These are phyloP conservation scores for Trichoderma gracile DNA, from an alignment of 2,329 filamentous ascomycete genomes.

Conservation along the genomic window DNA sequence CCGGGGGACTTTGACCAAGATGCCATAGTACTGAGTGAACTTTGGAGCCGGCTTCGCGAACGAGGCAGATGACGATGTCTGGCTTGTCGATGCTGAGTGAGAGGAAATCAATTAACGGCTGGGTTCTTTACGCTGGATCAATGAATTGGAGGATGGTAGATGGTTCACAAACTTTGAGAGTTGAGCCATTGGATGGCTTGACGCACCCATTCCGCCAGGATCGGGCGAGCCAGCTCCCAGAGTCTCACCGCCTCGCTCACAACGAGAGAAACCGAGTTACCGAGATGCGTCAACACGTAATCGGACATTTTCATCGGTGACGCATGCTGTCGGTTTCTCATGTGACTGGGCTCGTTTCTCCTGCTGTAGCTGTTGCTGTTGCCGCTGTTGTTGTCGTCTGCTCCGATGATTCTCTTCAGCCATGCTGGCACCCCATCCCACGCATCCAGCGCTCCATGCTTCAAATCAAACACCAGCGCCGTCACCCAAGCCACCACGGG, in stretches of 20 bases:
- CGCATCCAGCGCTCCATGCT: slow-evolving; percentile 8
- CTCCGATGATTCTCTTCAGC: slow-evolving; percentile 19
- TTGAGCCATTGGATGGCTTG: slow-evolving; percentile 2
- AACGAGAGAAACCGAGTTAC: background rate
- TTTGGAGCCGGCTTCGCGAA: background rate
- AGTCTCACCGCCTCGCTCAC: background rate
- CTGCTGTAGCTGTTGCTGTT: background rate
- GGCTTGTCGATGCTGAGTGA: background rate
- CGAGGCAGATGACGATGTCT: background rate
- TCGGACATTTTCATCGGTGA: background rate
- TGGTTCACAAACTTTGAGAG: background rate
- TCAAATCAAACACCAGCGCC: slow-evolving; percentile 13
- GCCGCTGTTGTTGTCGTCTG: background rate
- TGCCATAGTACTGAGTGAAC: slow-evolving; percentile 19
- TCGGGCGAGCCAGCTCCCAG: background rate
- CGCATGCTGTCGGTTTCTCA: background rate
- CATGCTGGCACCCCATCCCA: slow-evolving; percentile 20
- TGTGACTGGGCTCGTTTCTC: background rate
- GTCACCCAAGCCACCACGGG: slow-evolving; percentile 16
- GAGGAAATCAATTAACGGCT: background rate
- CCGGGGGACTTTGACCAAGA: background rate
- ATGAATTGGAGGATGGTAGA: background rate
- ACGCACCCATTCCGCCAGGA: slow-evolving; percentile 1
- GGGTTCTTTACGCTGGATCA: background rate
- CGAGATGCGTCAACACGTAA: background rate